Percentiles rank a stretch among this genome's conserved stretches.
Conservation (phyloP, 1,284 basidiomycete genomes). For the Pyrrhoderma lamaoense region DNA sequence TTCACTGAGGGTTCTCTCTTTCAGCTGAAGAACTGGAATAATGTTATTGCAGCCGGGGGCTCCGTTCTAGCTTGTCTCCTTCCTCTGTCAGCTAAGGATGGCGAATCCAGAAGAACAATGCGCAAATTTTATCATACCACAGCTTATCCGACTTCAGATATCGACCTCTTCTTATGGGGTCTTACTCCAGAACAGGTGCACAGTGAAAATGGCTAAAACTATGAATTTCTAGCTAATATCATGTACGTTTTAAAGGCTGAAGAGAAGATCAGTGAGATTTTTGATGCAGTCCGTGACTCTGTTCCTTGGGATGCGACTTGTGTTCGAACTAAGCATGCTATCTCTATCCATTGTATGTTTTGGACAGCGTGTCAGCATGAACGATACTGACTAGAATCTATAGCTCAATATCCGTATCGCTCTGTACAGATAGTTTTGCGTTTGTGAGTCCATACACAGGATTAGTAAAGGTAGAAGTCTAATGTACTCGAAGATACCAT, state of each 20-base stretch:
- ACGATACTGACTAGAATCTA: neutral
- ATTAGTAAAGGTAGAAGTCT: too few relatives aligned
- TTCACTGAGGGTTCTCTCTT: constrained; percentile 21
- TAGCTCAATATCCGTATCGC: constrained; percentile 56
- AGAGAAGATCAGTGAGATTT: constrained; percentile 47
- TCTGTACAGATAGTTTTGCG: constrained; percentile 51
- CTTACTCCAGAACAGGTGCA: constrained; percentile 42
- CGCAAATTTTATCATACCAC: constrained; percentile 47
- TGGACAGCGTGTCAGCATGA: too few relatives aligned
- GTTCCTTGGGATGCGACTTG: constrained; percentile 60
- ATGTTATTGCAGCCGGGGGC: constrained; percentile 51
- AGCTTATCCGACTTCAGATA: constrained; percentile 50
- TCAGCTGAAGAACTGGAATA: constrained; percentile 19
- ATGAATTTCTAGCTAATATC: neutral
- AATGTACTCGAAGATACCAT: constrained; percentile 33
- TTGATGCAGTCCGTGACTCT: constrained; percentile 53
- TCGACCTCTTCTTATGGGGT: constrained; percentile 58
- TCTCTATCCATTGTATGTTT: constrained; percentile 50
- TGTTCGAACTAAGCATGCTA: constrained; percentile 52
- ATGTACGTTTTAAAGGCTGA: constrained; percentile 36
- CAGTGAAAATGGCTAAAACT: neutral
- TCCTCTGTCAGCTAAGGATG: constrained; percentile 39
- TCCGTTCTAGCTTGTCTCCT: constrained; percentile 48
- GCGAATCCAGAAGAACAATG: constrained; percentile 44
- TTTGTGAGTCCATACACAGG: constrained; percentile 23